phyloP scores from a whole-genome alignment of 805 yeast genomes.

The Cyberlindnera galapagoensis region DNA sequence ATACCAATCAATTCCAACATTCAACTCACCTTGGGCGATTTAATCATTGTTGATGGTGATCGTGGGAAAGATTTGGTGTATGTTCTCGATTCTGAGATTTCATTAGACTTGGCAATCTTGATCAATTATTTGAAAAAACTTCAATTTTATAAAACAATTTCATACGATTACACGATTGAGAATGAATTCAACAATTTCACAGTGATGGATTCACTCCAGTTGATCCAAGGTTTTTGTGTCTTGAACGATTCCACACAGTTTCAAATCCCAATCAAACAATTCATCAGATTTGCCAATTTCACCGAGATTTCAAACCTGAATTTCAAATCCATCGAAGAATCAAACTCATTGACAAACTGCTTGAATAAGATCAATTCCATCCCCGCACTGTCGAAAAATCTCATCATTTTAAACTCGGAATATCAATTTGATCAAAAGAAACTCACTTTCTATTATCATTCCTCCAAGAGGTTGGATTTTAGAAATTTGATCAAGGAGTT shows the following conservation, averaged over 20 bases:
- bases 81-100: constrained; percentile 60
- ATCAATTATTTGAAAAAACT: constrained; percentile 70
- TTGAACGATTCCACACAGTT: constrained; percentile 37
- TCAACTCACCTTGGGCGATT: constrained; percentile 49
- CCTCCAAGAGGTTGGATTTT: constrained; percentile 65
- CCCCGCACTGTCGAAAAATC: constrained; percentile 23
- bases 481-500: constrained; percentile 66
- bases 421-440: constrained; percentile 79
- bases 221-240: constrained; percentile 20
- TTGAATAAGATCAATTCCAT: constrained; percentile 38
- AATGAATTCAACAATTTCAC: constrained; percentile 14
- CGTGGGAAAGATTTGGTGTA: constrained; percentile 75
- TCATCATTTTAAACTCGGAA: constrained; percentile 58
- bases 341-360: constrained; percentile 64
- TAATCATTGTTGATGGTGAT: constrained; percentile 78
- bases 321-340: constrained; percentile 63
- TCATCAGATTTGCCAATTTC: constrained; percentile 68
- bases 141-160: constrained; percentile 52
- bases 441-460: constrained; percentile 61
- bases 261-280: constrained; percentile 73
- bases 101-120: constrained; percentile 58
- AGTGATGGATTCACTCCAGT: constrained; percentile 16
- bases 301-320: constrained; percentile 58
- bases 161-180: constrained; percentile 9
- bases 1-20: constrained; percentile 61